Base-by-base conservation (phyloP, 2,329 filamentous ascomycete genomes). In the Sarocladium strictum region DNA sequence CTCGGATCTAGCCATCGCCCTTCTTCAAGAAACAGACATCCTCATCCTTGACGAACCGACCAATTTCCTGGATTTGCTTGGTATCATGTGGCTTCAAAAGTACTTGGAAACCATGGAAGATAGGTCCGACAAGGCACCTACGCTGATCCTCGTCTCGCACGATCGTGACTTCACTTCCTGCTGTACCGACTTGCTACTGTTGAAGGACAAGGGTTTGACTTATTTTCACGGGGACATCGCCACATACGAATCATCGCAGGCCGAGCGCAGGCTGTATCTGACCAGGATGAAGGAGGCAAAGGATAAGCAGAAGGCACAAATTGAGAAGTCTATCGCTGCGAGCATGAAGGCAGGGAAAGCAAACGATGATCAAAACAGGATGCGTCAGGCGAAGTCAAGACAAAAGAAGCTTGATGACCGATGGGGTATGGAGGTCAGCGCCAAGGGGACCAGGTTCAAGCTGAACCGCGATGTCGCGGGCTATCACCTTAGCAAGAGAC, bases 21-120 rank as follows among this genome's bases (percentile, higher is more conserved):
- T 95, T 3, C 79, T 90, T 1, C 86, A 91, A 58, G 81, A 86
- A 7, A 81, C 85, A 0, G 89, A 95, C 60, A 82, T 95, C 2
- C 75, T 95, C 56, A 85, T 95, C 52, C 80, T 95, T 2, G 90
- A 95, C 66, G 90, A 95, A 65, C 90, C 90, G 0, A 95, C 90
- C 32, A 95, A 95, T 64, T 95, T 90, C 64, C 78, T 95, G 1
- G 90, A 95, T 63, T 74, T 95, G 1, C 77, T 91, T 0, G 89
- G 88, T 1, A 91, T 96, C 55, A 82, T 96, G 55, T 95, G 90
- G 89, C 76, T 96, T 1, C 86, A 95, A 64, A 79, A 79, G 12
- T 86, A 91, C 63, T 79, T 96, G 10, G 73, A 79, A 35, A 72
- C 77, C 1, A 67, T 86, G 1, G 67, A 86, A 2, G 75, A 76